phyloP scores from a whole-genome alignment of 352 stramenopile genomes.

The Phytopythium helicoides region DNA sequence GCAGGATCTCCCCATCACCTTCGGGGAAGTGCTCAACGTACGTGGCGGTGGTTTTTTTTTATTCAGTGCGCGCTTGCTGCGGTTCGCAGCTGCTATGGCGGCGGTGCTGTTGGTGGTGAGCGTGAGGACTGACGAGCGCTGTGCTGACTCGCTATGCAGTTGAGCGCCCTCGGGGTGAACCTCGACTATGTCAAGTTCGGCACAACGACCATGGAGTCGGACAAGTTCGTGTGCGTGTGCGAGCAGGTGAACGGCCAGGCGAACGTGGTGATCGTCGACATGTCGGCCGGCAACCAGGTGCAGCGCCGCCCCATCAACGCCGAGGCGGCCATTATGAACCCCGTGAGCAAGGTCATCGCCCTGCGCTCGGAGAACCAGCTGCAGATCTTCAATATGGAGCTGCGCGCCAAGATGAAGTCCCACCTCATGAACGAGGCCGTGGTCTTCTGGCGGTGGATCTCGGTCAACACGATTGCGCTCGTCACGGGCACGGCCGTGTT shows the following conservation, averaged over 20 bases:
- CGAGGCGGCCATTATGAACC: conserved; percentile 99
- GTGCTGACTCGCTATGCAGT: conserved; percentile 35
- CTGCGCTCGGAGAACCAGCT: conserved; percentile 91
- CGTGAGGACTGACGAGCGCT: conserved; percentile 2
- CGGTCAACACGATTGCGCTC: conserved; percentile 95
- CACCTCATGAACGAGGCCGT: conserved; percentile 91
- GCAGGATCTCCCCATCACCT: conserved; percentile 88
- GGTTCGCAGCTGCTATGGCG: too few relatives aligned
- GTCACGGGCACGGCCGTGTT: conserved; percentile 97
- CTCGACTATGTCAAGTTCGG: conserved; percentile 92
- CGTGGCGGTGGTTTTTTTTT: too few relatives aligned
- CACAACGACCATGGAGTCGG: conserved; percentile 96
- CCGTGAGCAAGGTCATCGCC: conserved; percentile 90
- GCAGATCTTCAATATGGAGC: conserved; percentile 99
- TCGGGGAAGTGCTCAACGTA: conserved; percentile 90
- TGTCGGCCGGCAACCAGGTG: conserved; percentile 84
- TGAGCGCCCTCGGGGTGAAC: conserved; percentile 87
- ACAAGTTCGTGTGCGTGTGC: conserved; percentile 96
- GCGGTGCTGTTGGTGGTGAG: background rate
- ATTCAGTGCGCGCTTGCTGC: too few relatives aligned
- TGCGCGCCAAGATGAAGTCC: conserved; percentile 98
- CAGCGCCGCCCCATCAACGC: conserved; percentile 96
- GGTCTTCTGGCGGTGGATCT: conserved; percentile 99
- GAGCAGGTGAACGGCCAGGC: conserved; percentile 87
- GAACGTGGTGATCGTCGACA: conserved; percentile 92